Evolutionary conservation across 768 basidiomycete genomes (phyloP).

Genomic region (Serpula lacrymans): DNA sequence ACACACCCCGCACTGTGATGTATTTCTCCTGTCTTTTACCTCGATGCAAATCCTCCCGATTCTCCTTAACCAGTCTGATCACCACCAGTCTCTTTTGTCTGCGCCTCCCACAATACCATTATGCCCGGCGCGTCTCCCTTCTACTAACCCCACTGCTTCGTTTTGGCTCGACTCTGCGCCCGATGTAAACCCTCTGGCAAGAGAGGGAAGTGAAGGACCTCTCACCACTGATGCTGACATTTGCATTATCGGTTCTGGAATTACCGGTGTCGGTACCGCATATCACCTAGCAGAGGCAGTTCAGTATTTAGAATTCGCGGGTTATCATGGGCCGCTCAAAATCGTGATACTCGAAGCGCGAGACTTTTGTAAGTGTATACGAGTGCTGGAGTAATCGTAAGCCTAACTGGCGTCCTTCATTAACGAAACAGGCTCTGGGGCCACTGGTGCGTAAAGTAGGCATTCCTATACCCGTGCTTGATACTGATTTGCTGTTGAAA

Average conservation of each 20-base stretch:
- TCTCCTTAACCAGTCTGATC: no score
- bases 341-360: slow-evolving; percentile 71
- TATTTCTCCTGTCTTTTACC: no score
- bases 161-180: slow-evolving; percentile 58
- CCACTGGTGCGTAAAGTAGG: slow-evolving; percentile 52
- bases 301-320: slow-evolving; percentile 12
- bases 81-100: no score
- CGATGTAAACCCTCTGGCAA: slow-evolving; percentile 56
- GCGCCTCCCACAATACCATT: no score
- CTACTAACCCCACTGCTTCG: slow-evolving; percentile 55
- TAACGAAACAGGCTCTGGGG: slow-evolving; percentile 54
- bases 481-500: neutral
- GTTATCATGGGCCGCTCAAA: slow-evolving; percentile 27
- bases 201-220: slow-evolving; percentile 52
- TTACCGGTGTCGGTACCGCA: slow-evolving; percentile 64
- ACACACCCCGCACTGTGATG: no score
- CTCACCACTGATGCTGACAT: slow-evolving; percentile 56
- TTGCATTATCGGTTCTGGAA: slow-evolving; percentile 69
- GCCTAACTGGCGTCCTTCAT: slow-evolving; percentile 1
- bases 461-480: no score
- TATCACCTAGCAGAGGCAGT: slow-evolving; percentile 51
- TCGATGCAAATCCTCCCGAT: no score
- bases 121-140: slow-evolving; percentile 45
- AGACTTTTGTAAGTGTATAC: slow-evolving; percentile 61
- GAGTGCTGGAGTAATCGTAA: slow-evolving; percentile 2